Evolutionary conservation across 345 rosid species (phyloP).

Genomic region (Theobroma cacao): DNA sequence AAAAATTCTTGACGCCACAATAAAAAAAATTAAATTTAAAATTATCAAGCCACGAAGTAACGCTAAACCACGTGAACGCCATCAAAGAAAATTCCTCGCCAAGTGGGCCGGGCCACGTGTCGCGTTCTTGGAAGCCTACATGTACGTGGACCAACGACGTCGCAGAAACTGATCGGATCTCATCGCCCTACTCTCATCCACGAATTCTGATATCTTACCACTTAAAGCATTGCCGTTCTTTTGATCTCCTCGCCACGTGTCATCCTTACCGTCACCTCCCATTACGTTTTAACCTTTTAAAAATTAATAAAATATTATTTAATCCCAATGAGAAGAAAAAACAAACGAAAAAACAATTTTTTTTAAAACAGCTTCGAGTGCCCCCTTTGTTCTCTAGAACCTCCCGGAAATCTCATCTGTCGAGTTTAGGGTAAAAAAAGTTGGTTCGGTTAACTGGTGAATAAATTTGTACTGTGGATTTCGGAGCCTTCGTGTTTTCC

Average conservation of each 20-base stretch:
- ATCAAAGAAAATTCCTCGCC: background rate
- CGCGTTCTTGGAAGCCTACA: background rate
- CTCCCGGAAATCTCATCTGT: slow-evolving; percentile 23
- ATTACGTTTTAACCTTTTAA: slow-evolving; percentile 25
- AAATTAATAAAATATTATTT: slow-evolving; percentile 17
- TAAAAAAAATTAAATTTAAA: background rate
- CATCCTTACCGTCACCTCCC: slow-evolving; percentile 21
- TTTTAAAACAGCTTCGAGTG: slow-evolving; percentile 15
- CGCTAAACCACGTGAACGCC: slow-evolving; percentile 16
- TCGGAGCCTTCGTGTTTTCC: slow-evolving; percentile 1
- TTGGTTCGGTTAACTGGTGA: slow-evolving; percentile 1
- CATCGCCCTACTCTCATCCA: slow-evolving; percentile 66
- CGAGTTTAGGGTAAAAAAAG: slow-evolving; percentile 12
- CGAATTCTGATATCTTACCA: slow-evolving; percentile 60
- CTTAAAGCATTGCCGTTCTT: slow-evolving; percentile 26
- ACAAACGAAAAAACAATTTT: background rate
- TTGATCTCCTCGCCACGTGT: slow-evolving; percentile 64
- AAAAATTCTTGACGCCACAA: background rate
- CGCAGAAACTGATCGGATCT: slow-evolving; percentile 77
- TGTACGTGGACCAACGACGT: slow-evolving; percentile 66
- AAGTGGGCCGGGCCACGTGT: slow-evolving; percentile 26
- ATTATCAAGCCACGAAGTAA: background rate
- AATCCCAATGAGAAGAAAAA: background rate
- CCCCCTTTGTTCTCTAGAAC: slow-evolving; percentile 40
- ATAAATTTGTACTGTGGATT: slow-evolving; percentile 7